Evolutionary conservation across 768 basidiomycete species (phyloP).

Genomic region (Trametes gibbosa): DNA sequence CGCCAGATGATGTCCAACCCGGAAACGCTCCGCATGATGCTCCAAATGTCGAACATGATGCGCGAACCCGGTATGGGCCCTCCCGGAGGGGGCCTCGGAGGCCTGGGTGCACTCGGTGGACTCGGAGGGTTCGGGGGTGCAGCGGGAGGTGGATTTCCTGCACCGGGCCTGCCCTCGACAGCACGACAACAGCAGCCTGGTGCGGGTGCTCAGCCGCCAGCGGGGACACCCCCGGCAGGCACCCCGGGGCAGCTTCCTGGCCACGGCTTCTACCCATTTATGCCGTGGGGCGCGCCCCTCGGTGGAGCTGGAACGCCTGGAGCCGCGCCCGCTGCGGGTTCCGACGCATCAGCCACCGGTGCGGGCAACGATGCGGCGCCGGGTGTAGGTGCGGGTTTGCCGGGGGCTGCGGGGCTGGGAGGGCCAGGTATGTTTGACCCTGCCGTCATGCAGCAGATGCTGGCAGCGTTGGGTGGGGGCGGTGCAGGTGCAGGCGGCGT

Average conservation of each 20-base stretch:
- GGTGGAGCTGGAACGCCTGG: slow-evolving; percentile 1
- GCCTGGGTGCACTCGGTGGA: slow-evolving; percentile 26
- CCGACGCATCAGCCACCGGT: slow-evolving; percentile 21
- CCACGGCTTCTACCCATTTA: slow-evolving; percentile 2
- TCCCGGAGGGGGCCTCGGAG: slow-evolving; percentile 16
- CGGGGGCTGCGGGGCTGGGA: slow-evolving; percentile 21
- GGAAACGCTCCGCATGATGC: slow-evolving; percentile 67
- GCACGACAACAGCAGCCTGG: slow-evolving; percentile 25
- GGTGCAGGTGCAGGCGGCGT: slow-evolving; percentile 21
- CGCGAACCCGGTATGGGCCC: slow-evolving; percentile 38
- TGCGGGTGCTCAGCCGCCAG: slow-evolving; percentile 8
- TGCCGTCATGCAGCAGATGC: slow-evolving; percentile 42
- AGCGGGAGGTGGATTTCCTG: slow-evolving; percentile 44
- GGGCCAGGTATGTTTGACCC: slow-evolving; percentile 38
- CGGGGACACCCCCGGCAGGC: slow-evolving; percentile 10
- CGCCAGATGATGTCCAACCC: slow-evolving; percentile 84
- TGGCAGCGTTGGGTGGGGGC: slow-evolving; percentile 32
- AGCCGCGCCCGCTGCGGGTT: slow-evolving; percentile 10
- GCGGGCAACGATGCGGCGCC: slow-evolving; percentile 22
- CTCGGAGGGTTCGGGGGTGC: slow-evolving; percentile 14
- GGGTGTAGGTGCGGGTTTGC: slow-evolving; percentile 27
- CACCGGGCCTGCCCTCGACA: slow-evolving; percentile 54
- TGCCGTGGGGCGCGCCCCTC: too few species aligned
- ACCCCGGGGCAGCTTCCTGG: not conserved
- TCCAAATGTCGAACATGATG: slow-evolving; percentile 67